Conservation (phyloP, 148 eudicot genomes). For the Fagopyrum esculentum region DNA sequence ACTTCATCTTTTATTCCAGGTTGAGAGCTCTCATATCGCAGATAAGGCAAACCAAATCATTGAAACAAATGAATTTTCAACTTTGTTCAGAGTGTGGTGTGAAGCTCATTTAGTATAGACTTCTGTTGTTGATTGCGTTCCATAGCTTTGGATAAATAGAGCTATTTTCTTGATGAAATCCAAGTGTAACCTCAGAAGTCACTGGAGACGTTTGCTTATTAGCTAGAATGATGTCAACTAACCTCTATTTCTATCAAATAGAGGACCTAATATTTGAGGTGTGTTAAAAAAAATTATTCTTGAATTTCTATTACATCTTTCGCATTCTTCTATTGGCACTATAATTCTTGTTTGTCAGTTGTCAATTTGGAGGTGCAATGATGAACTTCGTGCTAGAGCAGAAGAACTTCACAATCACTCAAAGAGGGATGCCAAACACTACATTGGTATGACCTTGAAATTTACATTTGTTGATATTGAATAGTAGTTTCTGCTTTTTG, state of each 20-base stretch:
- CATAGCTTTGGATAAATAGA: too few relatives aligned
- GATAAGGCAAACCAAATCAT: too few relatives aligned
- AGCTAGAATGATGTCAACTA: slow-evolving; percentile 97
- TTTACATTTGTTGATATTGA: background rate
- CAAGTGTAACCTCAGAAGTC: too few relatives aligned
- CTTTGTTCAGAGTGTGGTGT: too few relatives aligned
- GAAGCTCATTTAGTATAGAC: too few relatives aligned
- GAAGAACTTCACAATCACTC: slow-evolving; percentile 60
- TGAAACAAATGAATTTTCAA: too few relatives aligned
- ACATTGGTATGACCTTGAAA: slow-evolving; percentile 47
- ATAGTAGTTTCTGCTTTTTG: background rate
- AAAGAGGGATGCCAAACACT: slow-evolving; percentile 82
- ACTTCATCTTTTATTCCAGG: too few relatives aligned
- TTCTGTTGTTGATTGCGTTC: too few relatives aligned
- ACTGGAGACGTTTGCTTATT: slow-evolving; percentile 88
- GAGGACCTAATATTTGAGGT: slow-evolving; percentile 97
- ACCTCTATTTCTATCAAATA: slow-evolving; percentile 81
- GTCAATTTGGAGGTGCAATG: slow-evolving; percentile 92
- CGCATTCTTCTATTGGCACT: slow-evolving; percentile 3
- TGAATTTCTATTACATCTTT: background rate
- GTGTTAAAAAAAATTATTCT: slow-evolving; percentile 2
- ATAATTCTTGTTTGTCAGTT: slow-evolving; percentile 31
- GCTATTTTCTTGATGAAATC: too few relatives aligned
- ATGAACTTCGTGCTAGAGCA: slow-evolving; percentile 75
- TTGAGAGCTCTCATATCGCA: too few relatives aligned